Conservation (phyloP, 2,329 filamentous ascomycete species). For the Trichoderma polysporum region DNA sequence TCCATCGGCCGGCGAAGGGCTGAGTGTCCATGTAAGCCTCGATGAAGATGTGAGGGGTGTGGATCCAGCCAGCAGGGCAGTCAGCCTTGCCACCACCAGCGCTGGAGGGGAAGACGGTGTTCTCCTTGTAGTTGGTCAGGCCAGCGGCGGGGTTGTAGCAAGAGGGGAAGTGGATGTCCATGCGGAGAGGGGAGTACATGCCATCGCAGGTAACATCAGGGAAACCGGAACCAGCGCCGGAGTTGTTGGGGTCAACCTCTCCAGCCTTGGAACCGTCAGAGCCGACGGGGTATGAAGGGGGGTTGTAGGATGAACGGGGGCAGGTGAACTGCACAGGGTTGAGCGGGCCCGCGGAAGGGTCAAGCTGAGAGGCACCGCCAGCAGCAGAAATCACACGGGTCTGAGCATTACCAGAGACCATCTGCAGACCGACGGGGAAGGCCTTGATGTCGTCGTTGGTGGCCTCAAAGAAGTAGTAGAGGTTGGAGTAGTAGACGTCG, state of each 20-base stretch:
- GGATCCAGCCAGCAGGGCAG: constrained; percentile 55
- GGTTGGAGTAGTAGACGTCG: constrained; percentile 68
- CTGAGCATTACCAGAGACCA: constrained; percentile 65
- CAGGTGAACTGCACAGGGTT: constrained; percentile 61
- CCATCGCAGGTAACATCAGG: constrained; percentile 69
- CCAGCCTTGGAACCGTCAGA: constrained; percentile 58
- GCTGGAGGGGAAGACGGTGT: constrained; percentile 63
- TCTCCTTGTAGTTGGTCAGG: constrained; percentile 59
- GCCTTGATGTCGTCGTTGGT: constrained; percentile 65
- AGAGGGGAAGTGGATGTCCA: constrained; percentile 70
- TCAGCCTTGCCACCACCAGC: constrained; percentile 48
- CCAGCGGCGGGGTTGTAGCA: constrained; percentile 68
- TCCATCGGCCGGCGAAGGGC: constrained; percentile 52
- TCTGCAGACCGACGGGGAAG: constrained; percentile 70
- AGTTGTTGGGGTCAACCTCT: constrained; percentile 54
- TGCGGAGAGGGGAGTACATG: constrained; percentile 59
- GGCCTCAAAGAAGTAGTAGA: constrained; percentile 72
- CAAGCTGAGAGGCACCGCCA: constrained; percentile 50
- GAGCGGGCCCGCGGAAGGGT: constrained; percentile 51
- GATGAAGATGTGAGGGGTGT: constrained; percentile 58
- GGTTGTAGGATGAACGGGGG: constrained; percentile 49
- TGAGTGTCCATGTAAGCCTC: constrained; percentile 63
- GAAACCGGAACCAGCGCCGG: constrained; percentile 62
- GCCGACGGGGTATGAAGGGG: constrained; percentile 52
- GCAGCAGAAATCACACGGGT: constrained; percentile 57